Base-by-base conservation (phyloP, 208 protist species). In the Sergeia podlipaevii region DNA sequence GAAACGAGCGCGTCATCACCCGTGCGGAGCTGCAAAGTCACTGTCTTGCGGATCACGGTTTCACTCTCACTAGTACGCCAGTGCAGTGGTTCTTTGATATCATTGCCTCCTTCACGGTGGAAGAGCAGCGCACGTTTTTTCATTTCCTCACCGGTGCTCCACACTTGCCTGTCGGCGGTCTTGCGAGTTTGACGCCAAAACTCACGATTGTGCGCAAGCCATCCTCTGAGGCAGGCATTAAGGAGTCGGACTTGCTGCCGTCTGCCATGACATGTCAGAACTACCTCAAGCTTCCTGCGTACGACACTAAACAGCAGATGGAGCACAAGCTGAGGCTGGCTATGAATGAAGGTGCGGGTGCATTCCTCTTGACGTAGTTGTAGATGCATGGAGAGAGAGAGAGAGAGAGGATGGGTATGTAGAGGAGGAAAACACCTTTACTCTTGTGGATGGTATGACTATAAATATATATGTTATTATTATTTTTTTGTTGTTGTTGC, bases 211-310 rank as follows among this genome's bases (percentile, higher is more conserved):
- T 97, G 34, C 74, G 86, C 23, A 97, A 97, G 55, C 80, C 64
- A 0, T 38, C 85, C n/a, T 73, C 80, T 2, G 73, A 81, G n/a
- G 32, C 61, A 1, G 49, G 44, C 8, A 54, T 87, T 0, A 74
- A 72, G 18, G 86, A 94, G 41, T 53, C 67, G 21, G 80, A 95
- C 20, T 74, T 84, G 57, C 77, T 97, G 13, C 92, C 89, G 1
- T 89, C 76, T 2, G 89, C 87, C 18, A 97, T 97, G 92, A 97
- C 92, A 21, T 97, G 92, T 47, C 86, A 95, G 48, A 96, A 97
- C 65, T 97, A 96, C 48, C 56, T 97, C 37, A 97, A 97, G 62
- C 75, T 97, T 10, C 92, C 92, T 0, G 80, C 83, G n/a, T 96
- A 93, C 50, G 62, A 81, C 7, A 82, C 48, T 3, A 87, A 89